Percentiles rank a stretch among this genome's conserved stretches.
phyloP scores from a whole-genome alignment of 345 rosid genomes.

The Atalantia buxifolia region DNA sequence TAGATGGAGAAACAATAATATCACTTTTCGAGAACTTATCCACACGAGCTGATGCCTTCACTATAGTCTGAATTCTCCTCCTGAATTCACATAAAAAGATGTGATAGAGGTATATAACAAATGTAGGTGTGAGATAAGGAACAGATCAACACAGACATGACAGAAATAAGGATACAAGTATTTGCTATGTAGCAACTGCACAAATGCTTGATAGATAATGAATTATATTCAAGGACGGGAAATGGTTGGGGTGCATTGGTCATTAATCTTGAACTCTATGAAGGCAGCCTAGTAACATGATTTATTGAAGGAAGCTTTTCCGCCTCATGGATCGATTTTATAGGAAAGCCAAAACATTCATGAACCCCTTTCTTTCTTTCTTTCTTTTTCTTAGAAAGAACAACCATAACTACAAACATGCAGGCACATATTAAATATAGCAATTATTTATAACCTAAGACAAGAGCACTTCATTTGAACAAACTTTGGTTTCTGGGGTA shows the following conservation, averaged over 20 bases:
- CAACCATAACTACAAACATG: conserved; percentile 26
- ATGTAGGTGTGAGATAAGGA: not conserved
- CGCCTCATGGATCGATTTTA: not conserved
- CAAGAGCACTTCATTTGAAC: not conserved
- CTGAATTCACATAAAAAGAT: conserved; percentile 22
- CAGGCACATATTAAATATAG: not conserved
- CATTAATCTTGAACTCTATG: not conserved
- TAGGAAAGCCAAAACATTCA: not conserved
- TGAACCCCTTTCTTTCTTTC: not conserved
- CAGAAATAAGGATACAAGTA: not conserved
- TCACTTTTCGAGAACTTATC: conserved; percentile 93
- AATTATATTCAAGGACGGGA: not conserved
- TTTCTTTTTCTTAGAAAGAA: no score
- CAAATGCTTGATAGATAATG: not conserved
- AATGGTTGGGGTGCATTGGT: not conserved
- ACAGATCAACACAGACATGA: not conserved
- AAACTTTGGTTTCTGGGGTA: not conserved
- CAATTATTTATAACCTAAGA: not conserved
- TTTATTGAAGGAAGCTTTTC: not conserved
- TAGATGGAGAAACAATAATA: conserved; percentile 89
- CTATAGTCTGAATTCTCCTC: conserved; percentile 50
- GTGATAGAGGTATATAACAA: conserved; percentile 7
- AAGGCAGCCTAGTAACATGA: not conserved
- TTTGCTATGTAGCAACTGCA: not conserved
- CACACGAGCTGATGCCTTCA: conserved; percentile 83